A percentile compares a stretch with the other conserved stretches of the same genome.
These are phyloP conservation scores for Cytospora leucostoma DNA, from an alignment of 2,329 filamentous ascomycete species.

Conservation along the genomic window DNA sequence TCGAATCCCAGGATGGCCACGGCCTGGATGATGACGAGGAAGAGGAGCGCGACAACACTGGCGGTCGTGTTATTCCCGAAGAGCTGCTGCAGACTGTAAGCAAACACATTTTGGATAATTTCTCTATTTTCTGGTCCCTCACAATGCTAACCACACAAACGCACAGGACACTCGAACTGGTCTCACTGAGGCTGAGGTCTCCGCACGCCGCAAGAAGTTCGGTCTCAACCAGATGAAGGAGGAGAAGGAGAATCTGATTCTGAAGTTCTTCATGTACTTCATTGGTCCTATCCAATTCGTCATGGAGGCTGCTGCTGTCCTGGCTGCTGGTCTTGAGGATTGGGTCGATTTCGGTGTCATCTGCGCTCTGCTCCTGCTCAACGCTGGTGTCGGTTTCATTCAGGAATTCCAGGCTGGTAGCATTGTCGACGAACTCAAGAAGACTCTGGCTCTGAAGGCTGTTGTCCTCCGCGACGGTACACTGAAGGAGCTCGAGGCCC, in stretches of 20 bases:
- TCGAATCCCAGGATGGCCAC: slow-evolving; percentile 78
- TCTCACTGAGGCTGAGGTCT: slow-evolving; percentile 72
- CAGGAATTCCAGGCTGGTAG: slow-evolving; percentile 90
- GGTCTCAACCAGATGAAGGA: slow-evolving; percentile 90
- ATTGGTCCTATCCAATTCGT: slow-evolving; percentile 90
- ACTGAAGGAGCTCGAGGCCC: slow-evolving; percentile 77
- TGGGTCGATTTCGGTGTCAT: slow-evolving; percentile 96
- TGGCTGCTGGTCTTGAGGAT: slow-evolving; percentile 77
- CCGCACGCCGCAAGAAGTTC: slow-evolving; percentile 65
- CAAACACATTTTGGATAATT: slow-evolving; percentile 35
- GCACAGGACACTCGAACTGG: slow-evolving; percentile 38
- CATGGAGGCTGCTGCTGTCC: slow-evolving; percentile 61
- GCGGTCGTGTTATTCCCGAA: slow-evolving; percentile 67
- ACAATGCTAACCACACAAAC: slow-evolving; percentile 10
- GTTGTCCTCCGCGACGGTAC: slow-evolving; percentile 80
- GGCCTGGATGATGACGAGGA: slow-evolving; percentile 58
- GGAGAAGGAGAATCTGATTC: slow-evolving; percentile 79
- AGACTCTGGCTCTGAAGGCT: slow-evolving; percentile 85
- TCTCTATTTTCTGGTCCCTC: neutral
- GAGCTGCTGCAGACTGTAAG: slow-evolving; percentile 71
- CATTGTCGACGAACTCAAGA: slow-evolving; percentile 88
- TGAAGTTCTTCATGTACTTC: slow-evolving; percentile 84
- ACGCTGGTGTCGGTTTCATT: slow-evolving; percentile 82
- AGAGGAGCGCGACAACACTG: slow-evolving; percentile 47
- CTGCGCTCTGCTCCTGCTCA: slow-evolving; percentile 78